These are phyloP conservation scores for Fagus crenata DNA, from an alignment of 306 rosid species.

Conservation along the genomic window DNA sequence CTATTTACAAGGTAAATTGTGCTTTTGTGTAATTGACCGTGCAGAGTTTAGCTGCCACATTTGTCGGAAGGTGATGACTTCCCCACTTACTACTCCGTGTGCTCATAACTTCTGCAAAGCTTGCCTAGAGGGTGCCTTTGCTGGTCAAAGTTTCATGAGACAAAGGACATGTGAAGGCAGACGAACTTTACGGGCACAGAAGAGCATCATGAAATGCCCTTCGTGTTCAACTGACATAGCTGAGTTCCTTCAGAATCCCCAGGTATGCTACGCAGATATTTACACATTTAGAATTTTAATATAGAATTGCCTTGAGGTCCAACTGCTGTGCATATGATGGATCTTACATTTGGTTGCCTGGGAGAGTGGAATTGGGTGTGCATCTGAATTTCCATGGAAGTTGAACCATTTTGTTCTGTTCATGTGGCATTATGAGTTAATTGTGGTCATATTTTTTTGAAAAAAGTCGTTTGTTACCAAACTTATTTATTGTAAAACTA, in stretches of 20 bases:
- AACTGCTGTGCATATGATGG: not conserved
- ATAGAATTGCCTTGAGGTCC: not conserved
- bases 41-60: conserved; percentile 63
- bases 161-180: conserved; percentile 47
- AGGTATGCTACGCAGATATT: conserved; percentile 42
- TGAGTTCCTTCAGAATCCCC: conserved; percentile 69
- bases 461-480: not conserved
- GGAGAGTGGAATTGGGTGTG: not conserved
- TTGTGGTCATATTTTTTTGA: not conserved
- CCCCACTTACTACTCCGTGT: conserved; percentile 68
- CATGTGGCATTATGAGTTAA: not conserved
- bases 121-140: conserved; percentile 60
- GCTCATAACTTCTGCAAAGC: conserved; percentile 65
- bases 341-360: not conserved
- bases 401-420: not conserved
- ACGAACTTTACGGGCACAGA: conserved; percentile 55
- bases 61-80: conserved; percentile 47
- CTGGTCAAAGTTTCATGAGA: conserved; percentile 49
- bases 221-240: conserved; percentile 63
- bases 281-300: not conserved
- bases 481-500: not conserved
- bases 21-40: conserved; percentile 1
- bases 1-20: not conserved
- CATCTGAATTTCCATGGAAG: not conserved
- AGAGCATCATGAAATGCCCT: conserved; percentile 69